These are phyloP conservation scores for Curvularia sp. DNA, from an alignment of 2,329 filamentous ascomycete species.

Conservation along the genomic window DNA sequence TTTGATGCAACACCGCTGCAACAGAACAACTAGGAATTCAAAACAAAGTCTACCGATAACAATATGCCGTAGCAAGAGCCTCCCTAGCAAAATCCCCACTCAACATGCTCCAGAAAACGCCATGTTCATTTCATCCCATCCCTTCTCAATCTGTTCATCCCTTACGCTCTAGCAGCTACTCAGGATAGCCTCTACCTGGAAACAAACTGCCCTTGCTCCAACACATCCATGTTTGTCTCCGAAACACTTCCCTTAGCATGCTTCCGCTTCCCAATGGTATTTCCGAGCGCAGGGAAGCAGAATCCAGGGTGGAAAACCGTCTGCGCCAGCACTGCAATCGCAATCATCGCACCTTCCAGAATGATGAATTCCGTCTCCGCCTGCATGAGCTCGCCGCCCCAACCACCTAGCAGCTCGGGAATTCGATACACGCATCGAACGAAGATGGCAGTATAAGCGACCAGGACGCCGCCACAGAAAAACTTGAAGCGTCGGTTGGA, in stretches of 20 bases:
- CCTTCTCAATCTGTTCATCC: background rate
- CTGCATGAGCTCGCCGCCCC: constrained; percentile 54
- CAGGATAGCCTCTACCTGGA: background rate
- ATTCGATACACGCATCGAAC: constrained; percentile 57
- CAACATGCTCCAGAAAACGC: background rate
- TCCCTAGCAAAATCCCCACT: background rate
- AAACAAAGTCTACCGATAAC: background rate
- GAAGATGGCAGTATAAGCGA: constrained; percentile 55
- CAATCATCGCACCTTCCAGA: constrained; percentile 61
- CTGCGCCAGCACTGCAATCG: constrained; percentile 52
- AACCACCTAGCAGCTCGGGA: constrained; percentile 56
- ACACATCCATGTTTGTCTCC: constrained; percentile 16
- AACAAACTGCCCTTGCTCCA: constrained; percentile 2
- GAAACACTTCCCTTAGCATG: constrained; percentile 3
- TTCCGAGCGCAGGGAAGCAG: constrained; percentile 34
- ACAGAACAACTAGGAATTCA: background rate
- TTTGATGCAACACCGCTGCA: no score
- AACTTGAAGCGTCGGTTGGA: constrained; percentile 25
- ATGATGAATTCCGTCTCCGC: constrained; percentile 58
- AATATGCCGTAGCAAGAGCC: background rate
- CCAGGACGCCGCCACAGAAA: constrained; percentile 38
- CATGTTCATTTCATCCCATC: background rate
- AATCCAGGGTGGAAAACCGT: constrained; percentile 56
- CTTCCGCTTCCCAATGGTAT: constrained; percentile 18
- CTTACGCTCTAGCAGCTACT: background rate